Percentiles rank a stretch among this genome's conserved stretches.
These are phyloP conservation scores for Ampelocalamus luodianensis DNA, from an alignment of 176 grass and related monocot genomes.

Conservation along the genomic window DNA sequence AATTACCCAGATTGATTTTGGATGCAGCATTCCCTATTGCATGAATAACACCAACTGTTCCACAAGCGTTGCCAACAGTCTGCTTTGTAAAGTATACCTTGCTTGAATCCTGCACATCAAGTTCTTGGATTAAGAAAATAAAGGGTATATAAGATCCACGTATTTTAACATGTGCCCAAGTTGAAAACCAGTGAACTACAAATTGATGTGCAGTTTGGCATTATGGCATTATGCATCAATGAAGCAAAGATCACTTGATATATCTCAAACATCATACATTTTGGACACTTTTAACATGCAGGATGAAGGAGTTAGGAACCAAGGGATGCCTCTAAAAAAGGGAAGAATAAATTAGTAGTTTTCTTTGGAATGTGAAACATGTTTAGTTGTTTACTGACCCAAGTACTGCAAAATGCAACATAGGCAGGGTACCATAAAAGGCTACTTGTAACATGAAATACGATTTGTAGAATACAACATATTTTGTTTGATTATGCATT, in stretches of 20 bases:
- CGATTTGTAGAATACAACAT: neutral
- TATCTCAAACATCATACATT: conserved; percentile 1
- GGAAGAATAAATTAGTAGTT: neutral
- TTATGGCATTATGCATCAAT: neutral
- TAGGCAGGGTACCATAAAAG: neutral
- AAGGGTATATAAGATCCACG: neutral
- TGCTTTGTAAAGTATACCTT: conserved; percentile 94
- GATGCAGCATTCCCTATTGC: conserved; percentile 86
- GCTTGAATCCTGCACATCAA: conserved; percentile 59
- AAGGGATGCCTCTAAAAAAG: neutral
- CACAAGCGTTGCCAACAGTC: conserved; percentile 98
- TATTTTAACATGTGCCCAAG: conserved; percentile 6
- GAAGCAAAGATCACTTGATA: neutral
- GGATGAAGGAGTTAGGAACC: conserved; percentile 9
- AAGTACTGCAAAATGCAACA: conserved; percentile 28
- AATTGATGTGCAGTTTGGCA: conserved; percentile 12
- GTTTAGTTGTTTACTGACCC: neutral
- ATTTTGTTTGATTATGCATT: conserved; percentile 4
- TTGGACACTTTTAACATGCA: conserved; percentile 2
- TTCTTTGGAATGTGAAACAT: conserved; percentile 7
- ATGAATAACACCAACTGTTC: conserved; percentile 97
- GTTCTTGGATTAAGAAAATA: conserved; percentile 23
- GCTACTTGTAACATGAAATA: neutral
- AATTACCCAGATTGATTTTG: conserved; percentile 82
- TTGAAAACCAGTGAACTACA: neutral